Conservation (phyloP, 441 rosid genomes). For the Manihot esculenta region DNA sequence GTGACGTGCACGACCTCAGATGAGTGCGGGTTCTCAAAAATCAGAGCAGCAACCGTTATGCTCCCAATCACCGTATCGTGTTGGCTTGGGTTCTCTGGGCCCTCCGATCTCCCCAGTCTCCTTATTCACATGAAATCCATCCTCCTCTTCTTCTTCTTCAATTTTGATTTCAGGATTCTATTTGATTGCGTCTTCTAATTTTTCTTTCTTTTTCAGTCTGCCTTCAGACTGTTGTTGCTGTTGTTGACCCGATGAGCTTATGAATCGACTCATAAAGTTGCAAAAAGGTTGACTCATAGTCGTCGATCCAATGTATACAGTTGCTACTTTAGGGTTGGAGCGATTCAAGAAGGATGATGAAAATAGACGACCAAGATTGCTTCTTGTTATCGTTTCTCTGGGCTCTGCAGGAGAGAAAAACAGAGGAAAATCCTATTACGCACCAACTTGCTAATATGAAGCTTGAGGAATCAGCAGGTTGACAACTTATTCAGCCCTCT, state of each 20-base stretch:
- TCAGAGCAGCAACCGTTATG: slow-evolving; percentile 85
- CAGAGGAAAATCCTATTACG: neutral
- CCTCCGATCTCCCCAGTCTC: slow-evolving; percentile 84
- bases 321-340: slow-evolving; percentile 13
- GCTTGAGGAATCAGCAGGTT: too few species aligned
- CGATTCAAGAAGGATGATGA: slow-evolving; percentile 21
- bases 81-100: slow-evolving; percentile 82
- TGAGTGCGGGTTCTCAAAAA: too few species aligned
- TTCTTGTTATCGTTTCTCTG: slow-evolving; percentile 28
- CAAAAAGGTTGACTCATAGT: neutral
- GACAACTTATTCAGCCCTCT: too few species aligned
- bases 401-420: neutral
- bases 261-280: slow-evolving; percentile 20
- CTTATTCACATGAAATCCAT: slow-evolving; percentile 34
- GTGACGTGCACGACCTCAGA: too few species aligned
- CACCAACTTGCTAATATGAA: too few species aligned
- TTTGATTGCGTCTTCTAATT: slow-evolving; percentile 16
- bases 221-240: slow-evolving; percentile 10
- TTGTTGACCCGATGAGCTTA: slow-evolving; percentile 22
- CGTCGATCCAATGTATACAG: neutral
- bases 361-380: slow-evolving; percentile 30
- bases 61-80: slow-evolving; percentile 97
- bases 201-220: slow-evolving; percentile 9
- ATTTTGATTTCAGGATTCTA: neutral
- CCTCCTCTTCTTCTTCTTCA: slow-evolving; percentile 22